Percentiles rank a stretch among this genome's conserved stretches.
These are phyloP conservation scores for Tolypocladium ophioglossoides DNA, from an alignment of 2,329 filamentous ascomycete species.

Conservation along the genomic window DNA sequence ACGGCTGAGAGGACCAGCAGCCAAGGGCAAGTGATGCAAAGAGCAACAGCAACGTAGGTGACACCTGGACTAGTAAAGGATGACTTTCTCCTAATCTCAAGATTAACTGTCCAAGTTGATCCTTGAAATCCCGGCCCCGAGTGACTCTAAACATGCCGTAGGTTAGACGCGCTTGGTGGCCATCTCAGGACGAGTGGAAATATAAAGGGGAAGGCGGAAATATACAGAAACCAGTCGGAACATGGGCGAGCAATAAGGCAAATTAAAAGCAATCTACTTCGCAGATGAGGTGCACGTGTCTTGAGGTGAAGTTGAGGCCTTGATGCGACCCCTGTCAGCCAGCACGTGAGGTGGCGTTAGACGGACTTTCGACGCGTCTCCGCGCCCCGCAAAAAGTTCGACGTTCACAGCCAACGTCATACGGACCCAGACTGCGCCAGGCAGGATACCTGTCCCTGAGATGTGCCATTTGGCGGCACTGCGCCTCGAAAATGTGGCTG, in stretches of 20 bases:
- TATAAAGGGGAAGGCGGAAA: no score
- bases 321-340: not conserved
- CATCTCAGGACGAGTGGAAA: no score
- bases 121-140: not conserved
- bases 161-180: not conserved
- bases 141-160: not conserved
- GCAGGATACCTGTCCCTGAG: not conserved
- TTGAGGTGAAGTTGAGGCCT: not conserved
- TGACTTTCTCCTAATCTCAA: no score
- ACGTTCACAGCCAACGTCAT: not conserved
- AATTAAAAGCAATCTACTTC: not conserved
- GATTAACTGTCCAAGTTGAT: not conserved
- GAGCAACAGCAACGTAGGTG: not conserved
- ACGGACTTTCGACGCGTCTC: not conserved
- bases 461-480: not conserved
- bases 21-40: no score
- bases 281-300: not conserved
- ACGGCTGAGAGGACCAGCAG: not conserved
- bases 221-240: no score
- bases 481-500: conserved; percentile 46
- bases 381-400: not conserved
- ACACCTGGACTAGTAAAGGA: no score
- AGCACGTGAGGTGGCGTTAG: conserved; percentile 2
- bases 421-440: not conserved
- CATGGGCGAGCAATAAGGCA: no score